A percentile compares a stretch with the other conserved stretches of the same genome.
Evolutionary conservation across 441 rosid species (phyloP).

Genomic region (Syzygium malaccense): DNA sequence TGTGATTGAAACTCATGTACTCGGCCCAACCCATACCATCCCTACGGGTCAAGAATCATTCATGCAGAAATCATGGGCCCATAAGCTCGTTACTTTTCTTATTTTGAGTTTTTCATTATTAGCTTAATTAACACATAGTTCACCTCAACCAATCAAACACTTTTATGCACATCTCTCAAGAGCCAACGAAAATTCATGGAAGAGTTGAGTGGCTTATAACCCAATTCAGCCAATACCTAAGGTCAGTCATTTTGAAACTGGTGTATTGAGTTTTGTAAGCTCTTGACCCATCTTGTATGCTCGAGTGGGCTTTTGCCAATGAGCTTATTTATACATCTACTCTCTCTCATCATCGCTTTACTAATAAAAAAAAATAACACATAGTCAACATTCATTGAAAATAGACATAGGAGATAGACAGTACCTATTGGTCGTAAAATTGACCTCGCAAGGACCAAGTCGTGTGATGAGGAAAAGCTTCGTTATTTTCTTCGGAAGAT

Average conservation of each 20-base stretch:
- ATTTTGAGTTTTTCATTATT: neutral
- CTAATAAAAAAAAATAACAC: neutral
- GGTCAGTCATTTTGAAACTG: neutral
- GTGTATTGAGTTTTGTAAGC: neutral
- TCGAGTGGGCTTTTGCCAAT: neutral
- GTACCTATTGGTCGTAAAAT: no score
- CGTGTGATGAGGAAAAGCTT: neutral
- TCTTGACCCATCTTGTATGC: neutral
- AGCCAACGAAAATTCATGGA: neutral
- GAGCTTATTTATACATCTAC: neutral
- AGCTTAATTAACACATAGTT: no score
- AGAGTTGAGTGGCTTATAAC: neutral
- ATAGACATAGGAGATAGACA: no score
- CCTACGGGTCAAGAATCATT: neutral
- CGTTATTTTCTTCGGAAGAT: neutral
- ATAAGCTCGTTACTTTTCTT: fast-evolving
- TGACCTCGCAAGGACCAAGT: neutral
- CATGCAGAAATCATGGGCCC: neutral
- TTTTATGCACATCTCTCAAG: fast-evolving
- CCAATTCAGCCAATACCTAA: neutral
- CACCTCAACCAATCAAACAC: fast-evolving
- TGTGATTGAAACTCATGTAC: neutral
- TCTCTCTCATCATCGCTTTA: neutral
- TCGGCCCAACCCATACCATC: neutral
- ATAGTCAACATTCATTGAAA: neutral